These are phyloP conservation scores for Lipomyces kockii DNA, from an alignment of 805 yeast species.

Conservation along the genomic window DNA sequence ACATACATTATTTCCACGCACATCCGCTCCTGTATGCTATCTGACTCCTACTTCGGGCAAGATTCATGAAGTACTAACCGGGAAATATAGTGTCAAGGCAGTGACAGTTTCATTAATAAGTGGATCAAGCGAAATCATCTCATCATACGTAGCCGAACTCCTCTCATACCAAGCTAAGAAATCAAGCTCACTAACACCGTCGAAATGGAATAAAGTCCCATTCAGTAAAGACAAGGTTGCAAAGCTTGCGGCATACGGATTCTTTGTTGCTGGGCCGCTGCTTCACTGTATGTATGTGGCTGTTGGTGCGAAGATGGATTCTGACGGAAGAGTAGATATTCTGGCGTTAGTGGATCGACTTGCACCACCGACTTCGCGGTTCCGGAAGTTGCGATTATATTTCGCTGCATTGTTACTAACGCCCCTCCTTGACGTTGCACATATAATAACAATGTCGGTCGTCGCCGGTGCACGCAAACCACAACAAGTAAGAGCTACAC, in stretches of 20 bases:
- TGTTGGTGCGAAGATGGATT: not conserved
- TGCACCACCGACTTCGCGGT: constrained; percentile 6
- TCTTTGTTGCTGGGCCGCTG: constrained; percentile 21
- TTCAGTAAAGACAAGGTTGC: constrained; percentile 2
- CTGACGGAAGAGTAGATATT: not conserved
- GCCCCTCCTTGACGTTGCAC: constrained; percentile 13
- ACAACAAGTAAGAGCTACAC: constrained; percentile 13
- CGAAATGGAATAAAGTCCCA: constrained; percentile 8
- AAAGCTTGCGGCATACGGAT: constrained; percentile 16
- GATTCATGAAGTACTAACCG: not conserved
- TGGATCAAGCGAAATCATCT: constrained; percentile 14
- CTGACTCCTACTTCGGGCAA: not conserved
- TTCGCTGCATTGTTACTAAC: constrained; percentile 8
- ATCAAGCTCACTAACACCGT: not conserved
- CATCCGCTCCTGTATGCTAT: constrained; percentile 11
- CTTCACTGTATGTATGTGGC: constrained; percentile 14
- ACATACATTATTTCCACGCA: not conserved
- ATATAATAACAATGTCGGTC: constrained; percentile 16
- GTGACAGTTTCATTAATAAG: constrained; percentile 7
- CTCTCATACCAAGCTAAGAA: constrained; percentile 1
- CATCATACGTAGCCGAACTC: constrained; percentile 14
- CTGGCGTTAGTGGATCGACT: constrained; percentile 6
- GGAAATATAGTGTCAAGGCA: constrained; percentile 8
- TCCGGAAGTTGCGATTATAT: constrained; percentile 11
- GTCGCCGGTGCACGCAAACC: constrained; percentile 18